Conservation (phyloP, 2,329 filamentous ascomycete genomes). For the Fusarium denticulatum region DNA sequence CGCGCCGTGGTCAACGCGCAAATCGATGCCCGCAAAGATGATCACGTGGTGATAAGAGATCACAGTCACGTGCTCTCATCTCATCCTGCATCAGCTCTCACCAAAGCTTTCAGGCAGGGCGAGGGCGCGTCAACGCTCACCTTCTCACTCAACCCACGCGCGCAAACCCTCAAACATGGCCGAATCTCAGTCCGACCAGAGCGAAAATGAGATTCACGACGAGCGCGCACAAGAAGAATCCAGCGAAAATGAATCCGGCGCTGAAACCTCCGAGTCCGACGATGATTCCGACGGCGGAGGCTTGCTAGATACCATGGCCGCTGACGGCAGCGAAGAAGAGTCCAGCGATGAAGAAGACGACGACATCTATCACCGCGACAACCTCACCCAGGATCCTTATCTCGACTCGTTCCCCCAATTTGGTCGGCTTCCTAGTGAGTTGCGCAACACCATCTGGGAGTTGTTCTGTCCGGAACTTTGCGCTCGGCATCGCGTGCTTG, state of each 20-base stretch:
- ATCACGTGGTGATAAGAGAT: not conserved
- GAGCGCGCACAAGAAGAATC: not conserved
- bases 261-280: conserved; percentile 2
- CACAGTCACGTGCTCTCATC: not conserved
- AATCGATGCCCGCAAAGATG: rapidly evolving
- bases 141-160: not conserved
- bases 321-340: conserved; percentile 36
- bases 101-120: conserved; percentile 4
- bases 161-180: conserved; percentile 15
- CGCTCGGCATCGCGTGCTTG: conserved; percentile 43
- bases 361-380: not conserved
- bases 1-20: too few relatives aligned
- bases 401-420: conserved; percentile 42
- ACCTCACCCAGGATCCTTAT: not conserved
- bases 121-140: conserved; percentile 14
- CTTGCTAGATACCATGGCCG: conserved; percentile 40
- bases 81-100: not conserved
- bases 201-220: not conserved
- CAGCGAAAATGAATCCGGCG: conserved; percentile 14
- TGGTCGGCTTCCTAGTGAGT: conserved; percentile 43
- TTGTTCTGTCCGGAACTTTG: conserved; percentile 47
- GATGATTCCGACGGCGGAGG: conserved; percentile 37
- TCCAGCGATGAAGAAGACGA: conserved; percentile 23
- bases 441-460: conserved; percentile 48
- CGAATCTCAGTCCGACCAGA: conserved; percentile 19